Evolutionary conservation across 2,329 filamentous ascomycete species (phyloP), one percentile per base, ranked within the genome.

Genomic region (Diaporthe amygdali): DNA sequence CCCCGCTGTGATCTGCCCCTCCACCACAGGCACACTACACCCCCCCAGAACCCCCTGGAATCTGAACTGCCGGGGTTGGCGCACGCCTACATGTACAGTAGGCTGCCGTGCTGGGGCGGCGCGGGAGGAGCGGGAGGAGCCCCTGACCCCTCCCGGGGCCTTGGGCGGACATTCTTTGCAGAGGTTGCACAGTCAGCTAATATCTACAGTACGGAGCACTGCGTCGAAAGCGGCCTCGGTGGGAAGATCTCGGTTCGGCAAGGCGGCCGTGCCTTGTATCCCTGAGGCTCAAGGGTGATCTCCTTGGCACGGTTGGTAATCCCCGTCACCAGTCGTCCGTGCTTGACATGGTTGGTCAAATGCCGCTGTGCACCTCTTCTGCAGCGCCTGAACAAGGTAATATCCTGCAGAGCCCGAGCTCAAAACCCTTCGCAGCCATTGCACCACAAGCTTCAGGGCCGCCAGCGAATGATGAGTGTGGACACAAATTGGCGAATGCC

Each of bases 261-360:
- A 47, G 20, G 59, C 27, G n/a, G 20, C 59, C 59, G 59, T 44
- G 25, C 59, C 59, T 15, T 30, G 59, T 37, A 63, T 63, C 59
- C 59, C 59, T 63, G 59, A 63, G 41, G 59, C 59, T 63, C 59
- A 63, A 63, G 41, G 59, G 32, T 47, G n/a, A 63, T 63, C 41
- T 47, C 20, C 44, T 47, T 63, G 44, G 59, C 41, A 12, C 0
- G 15, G 9, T 46, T 47, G 41, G 20, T 34, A 25, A 63, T 22
- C 39, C 59, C 20, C 39, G 59, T 20, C 25, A 12, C 22, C 17
- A 25, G 59, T n/a, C 6, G 12, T 34, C 17, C 22, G 59, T 37
- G 14, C 27, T 34, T 22, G 59, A 34, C 20, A 2, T 63, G 59
- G 59, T 63, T 63, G 59, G 59, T 20, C 59, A 20, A 34, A 12